Evolutionary conservation across 2,329 filamentous ascomycete species (phyloP).

Genomic region (Chrysoporthe deuterocubensis): DNA sequence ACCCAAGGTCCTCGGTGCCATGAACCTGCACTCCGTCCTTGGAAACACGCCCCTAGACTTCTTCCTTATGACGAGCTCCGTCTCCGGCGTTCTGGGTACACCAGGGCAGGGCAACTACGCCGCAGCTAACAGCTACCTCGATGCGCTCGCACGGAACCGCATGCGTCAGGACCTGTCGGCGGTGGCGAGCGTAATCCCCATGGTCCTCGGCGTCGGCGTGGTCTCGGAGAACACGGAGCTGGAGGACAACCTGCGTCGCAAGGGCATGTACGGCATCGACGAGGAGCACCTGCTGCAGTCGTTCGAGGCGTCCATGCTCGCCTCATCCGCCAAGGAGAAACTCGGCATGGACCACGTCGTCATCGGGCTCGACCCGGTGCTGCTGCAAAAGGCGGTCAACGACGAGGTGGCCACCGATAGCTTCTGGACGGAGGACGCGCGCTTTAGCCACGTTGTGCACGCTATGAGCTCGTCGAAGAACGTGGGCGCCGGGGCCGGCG

Average conservation of each 20-base stretch:
- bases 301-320: conserved; percentile 29
- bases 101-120: conserved; percentile 50
- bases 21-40: conserved; percentile 14
- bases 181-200: conserved; percentile 34
- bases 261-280: conserved; percentile 27
- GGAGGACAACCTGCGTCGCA: conserved; percentile 12
- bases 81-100: conserved; percentile 48
- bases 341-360: conserved; percentile 32
- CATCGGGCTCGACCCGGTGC: conserved; percentile 35
- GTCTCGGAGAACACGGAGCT: conserved; percentile 32
- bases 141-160: conserved; percentile 31
- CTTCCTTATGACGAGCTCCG: conserved; percentile 52
- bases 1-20: conserved; percentile 27
- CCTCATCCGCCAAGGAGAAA: conserved; percentile 29
- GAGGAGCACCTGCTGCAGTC: conserved; percentile 27
- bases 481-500: conserved; percentile 12
- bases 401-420: conserved; percentile 25
- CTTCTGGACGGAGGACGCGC: conserved; percentile 37
- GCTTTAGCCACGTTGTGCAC: conserved; percentile 31
- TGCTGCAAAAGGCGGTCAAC: conserved; percentile 27
- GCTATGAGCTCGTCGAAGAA: conserved; percentile 22
- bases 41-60: conserved; percentile 40
- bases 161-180: conserved; percentile 15
- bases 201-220: conserved; percentile 39
- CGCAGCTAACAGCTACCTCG: conserved; percentile 44